Evolutionary conservation across 371 early-diverging fungal genomes (phyloP), one percentile per base, ranked within the genome.

Genomic region (Coemansia sp.): DNA sequence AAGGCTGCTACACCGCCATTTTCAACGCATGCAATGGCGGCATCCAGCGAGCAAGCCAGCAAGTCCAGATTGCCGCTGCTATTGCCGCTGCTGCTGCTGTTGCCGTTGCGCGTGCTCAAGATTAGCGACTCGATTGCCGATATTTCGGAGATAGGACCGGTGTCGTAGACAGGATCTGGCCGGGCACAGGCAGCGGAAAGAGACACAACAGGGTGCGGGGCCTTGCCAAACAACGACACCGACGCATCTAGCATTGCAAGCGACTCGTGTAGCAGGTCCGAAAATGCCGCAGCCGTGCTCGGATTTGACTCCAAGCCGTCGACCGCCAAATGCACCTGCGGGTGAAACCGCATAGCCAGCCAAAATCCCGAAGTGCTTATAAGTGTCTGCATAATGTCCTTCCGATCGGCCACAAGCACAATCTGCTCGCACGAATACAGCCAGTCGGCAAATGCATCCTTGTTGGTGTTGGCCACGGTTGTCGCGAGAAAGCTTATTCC

Each of bases 361-460:
- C 47, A 34, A n/a, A 63, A 16, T 9, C 63, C 39, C 1, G 35
- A 9, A n/a, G 41, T 49, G 30, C 39, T 13, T 1, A 56, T 36
- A 41, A 71, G 45, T 1, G 56, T 34, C 41, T 59, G 43, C n/a
- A 68, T 51, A 26, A 71, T 40, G 8, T 38, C 26, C 31, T n/a
- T 5, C 30, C 72, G 50, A n/a, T 38, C 30, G 13, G 63, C 63
- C n/a, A 68, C 56, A 34, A 71, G 14, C 30, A 71, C 59, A 3
- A 71, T 10, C 6, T 49, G 55, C 32, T 51, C 55, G 53, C 69
- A 71, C 16, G 54, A 58, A 16, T 43, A 63, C 20, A 71, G 38
- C 72, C 68, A 67, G 53, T 62, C 68, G 8, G 63, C 59, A 55
- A 67, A 63, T 35, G 26, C 42, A n/a, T 49, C 49, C 26, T 5